phyloP scores from a whole-genome alignment of 1,284 basidiomycete species.

The Irpex lacteus region DNA sequence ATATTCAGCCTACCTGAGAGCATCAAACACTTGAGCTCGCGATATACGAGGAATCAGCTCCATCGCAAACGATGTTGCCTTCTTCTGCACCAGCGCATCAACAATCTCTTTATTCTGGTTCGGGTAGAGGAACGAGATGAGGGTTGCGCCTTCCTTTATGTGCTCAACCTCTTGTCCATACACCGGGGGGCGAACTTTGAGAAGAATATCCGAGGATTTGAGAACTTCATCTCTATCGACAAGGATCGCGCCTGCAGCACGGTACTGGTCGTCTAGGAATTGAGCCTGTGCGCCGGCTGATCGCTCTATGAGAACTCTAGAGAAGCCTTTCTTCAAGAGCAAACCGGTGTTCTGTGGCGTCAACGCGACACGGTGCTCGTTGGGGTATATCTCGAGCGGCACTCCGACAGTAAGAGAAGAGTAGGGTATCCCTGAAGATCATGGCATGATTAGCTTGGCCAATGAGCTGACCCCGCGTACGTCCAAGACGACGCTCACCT shows the following conservation, averaged over 20 bases:
- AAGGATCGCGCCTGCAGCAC: conserved; percentile 73
- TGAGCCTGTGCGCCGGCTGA: conserved; percentile 71
- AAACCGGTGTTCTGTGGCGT: conserved; percentile 74
- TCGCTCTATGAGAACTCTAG: conserved; percentile 66
- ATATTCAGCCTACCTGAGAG: conserved; percentile 57
- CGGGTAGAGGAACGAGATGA: conserved; percentile 84
- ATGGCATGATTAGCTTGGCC: not conserved
- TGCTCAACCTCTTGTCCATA: conserved; percentile 55
- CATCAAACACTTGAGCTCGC: conserved; percentile 83
- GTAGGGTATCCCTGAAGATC: conserved; percentile 59
- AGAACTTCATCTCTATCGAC: conserved; percentile 65
- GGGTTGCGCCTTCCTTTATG: conserved; percentile 68
- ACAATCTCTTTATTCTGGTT: conserved; percentile 74
- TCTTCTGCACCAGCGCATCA: conserved; percentile 59
- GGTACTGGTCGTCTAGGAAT: conserved; percentile 77
- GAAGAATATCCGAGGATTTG: conserved; percentile 65
- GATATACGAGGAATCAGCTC: conserved; percentile 88
- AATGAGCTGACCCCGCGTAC: not conserved
- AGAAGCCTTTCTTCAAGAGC: conserved; percentile 80
- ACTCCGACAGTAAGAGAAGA: conserved; percentile 74
- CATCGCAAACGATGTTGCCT: conserved; percentile 75
- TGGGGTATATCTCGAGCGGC: conserved; percentile 70
- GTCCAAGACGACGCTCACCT: conserved; percentile 16
- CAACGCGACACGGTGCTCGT: conserved; percentile 76
- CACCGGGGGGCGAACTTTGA: conserved; percentile 79